Evolutionary conservation across 129 eudicot species (phyloP).

Genomic region (Escallonia rubra): DNA sequence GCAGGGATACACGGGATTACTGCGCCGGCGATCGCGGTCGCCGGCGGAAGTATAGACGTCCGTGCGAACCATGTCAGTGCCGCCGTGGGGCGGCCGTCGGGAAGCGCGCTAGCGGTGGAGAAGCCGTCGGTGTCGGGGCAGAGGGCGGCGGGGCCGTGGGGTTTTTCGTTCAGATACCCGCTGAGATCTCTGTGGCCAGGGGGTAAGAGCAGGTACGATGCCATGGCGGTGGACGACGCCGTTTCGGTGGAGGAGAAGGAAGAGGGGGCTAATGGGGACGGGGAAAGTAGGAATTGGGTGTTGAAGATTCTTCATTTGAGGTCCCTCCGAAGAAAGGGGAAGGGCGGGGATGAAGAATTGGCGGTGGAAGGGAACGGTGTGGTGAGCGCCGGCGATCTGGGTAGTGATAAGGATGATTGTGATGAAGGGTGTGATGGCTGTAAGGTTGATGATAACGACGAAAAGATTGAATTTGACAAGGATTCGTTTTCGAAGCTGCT

Average conservation of each 20-base stretch:
- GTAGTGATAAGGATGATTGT: too few relatives aligned
- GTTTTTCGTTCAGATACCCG: slow-evolving; percentile 61
- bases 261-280: slow-evolving; percentile 5
- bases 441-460: slow-evolving; percentile 30
- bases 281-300: slow-evolving; percentile 64
- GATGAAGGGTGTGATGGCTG: slow-evolving; percentile 44
- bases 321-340: slow-evolving; percentile 48
- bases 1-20: slow-evolving; percentile 49
- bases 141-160: slow-evolving; percentile 36
- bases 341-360: slow-evolving; percentile 6
- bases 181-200: slow-evolving; percentile 61
- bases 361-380: slow-evolving; percentile 18
- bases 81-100: slow-evolving; percentile 33
- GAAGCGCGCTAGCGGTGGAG: slow-evolving; percentile 31
- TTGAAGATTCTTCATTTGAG: slow-evolving; percentile 66
- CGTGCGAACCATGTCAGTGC: slow-evolving; percentile 31
- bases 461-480: slow-evolving; percentile 47
- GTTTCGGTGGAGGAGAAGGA: slow-evolving; percentile 45
- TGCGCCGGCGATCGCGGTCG: slow-evolving; percentile 37
- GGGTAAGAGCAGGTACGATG: slow-evolving; percentile 35
- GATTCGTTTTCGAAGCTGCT: slow-evolving; percentile 73
- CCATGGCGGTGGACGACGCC: slow-evolving; percentile 60
- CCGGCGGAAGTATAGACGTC: slow-evolving; percentile 31
- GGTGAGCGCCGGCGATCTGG: background rate
- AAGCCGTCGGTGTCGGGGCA: slow-evolving; percentile 19